Base-by-base conservation (phyloP, 2,329 filamentous ascomycete species). In the Tolypocladium ovalisporum region DNA sequence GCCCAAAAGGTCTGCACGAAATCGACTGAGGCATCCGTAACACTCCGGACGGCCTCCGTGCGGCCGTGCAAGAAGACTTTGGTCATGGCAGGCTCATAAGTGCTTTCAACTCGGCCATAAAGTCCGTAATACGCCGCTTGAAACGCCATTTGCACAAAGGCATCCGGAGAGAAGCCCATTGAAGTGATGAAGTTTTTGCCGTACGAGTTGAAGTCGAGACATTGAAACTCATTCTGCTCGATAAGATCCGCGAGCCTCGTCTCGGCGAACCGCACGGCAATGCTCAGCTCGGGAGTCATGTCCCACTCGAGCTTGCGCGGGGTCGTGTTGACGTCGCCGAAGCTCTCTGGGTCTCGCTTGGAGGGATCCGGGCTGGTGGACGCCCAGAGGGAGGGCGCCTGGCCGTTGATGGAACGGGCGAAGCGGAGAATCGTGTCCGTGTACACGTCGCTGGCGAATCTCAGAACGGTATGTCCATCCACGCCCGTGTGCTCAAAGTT, bases 401-500 rank as follows among this genome's bases (percentile, higher is more conserved):
- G 86, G 19, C 92, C 93, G 66, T 97, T 97, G 78, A 99, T 97
- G 1, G 90, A 93, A 57, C 89, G 86, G 4, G 94, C 94, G 67
- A 97, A 97, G 13, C 94, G 87, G 39, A 99, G 83, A 63, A 99
- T 97, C 2, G 94, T 99, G 70, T 99, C 94, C 0, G 94, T 97
- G 72, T 97, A 99, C 19, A 99, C 79, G 65, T 99, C 94, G 61
- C 91, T 96, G 19, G 94, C 94, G 66, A 99, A 97, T 7, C 94
- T 87, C 56, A 99, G 81, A 27, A 99, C 94, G 0, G 94, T 99
- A 70, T 99, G 94, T 1, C 94, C 94, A 67, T 99, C 94, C 6
- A 99, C 93, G 63, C 94, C 94, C 0, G 94, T 99, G 68, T 99
- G 94, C 71, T 99, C 94, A 66, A 99, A 97, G 75, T 99, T 99